Base-by-base conservation (phyloP, 495 filamentous ascomycete genomes). In the Haplographium delicatum region DNA sequence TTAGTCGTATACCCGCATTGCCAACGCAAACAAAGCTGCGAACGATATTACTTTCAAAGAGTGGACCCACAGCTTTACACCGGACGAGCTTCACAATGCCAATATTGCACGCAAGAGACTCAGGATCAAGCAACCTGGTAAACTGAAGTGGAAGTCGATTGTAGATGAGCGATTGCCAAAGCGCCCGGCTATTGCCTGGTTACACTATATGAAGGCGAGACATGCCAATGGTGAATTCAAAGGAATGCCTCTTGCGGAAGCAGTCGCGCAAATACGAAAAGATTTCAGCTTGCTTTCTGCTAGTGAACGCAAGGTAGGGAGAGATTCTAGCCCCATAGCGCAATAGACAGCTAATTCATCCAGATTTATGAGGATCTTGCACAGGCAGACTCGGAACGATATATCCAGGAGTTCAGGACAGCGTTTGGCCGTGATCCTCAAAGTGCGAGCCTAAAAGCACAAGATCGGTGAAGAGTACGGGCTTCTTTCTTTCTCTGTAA, bases 11-110 rank as follows among this genome's bases (percentile, higher is more conserved):
- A 70, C 73, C 53, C 68, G 74, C 26, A 62, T 75, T 33, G 79
- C 76, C 42, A 73, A 70, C 44, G 50, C 71, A 37, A 75, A 72
- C 44, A 70, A 59, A 19, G 67, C 68, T 23, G 59, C 61, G 5
- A 72, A 71, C 30, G 50, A 59, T 11, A 63, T 65, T 19, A 62
- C 58, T 1, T 74, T 72, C 47, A 66, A 70, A 5, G 44, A 68
- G 42, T 88, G 78, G 77, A 57, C 87, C 18, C 59, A 76, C 24
- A 64, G 65, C 0, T 64, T 83, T 54, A 77, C 80, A 5, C 77
- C 80, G 4, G 62, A 71, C 1, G 58, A 81, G 57, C 84, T 88
- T 48, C 63, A 65, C 26, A 40, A 68, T 8, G 84, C 84, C 41
- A 88, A 88, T 54, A 45, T 18, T 10, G 84, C 84, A 6, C 76